phyloP scores from a whole-genome alignment of 2,329 filamentous ascomycete genomes.

The Claviceps cyperi region DNA sequence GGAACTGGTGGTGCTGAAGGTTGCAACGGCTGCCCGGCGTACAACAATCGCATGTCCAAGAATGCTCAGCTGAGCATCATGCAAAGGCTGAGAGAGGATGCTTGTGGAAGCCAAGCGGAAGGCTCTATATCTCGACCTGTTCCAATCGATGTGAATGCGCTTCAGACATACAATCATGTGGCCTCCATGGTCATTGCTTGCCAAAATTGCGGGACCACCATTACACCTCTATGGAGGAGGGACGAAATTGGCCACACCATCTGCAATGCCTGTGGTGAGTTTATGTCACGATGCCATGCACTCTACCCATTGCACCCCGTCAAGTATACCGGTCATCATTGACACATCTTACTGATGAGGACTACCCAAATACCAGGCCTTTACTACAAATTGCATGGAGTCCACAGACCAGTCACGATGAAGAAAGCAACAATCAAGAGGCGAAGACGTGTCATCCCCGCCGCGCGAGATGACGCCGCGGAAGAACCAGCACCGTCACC shows the following conservation, averaged over 20 bases:
- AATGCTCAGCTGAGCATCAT: constrained; percentile 55
- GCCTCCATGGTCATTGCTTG: constrained; percentile 60
- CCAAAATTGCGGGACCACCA: constrained; percentile 92
- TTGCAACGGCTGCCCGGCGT: constrained; percentile 90
- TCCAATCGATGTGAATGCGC: constrained; percentile 22
- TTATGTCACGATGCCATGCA: background rate
- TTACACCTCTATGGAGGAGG: constrained; percentile 88
- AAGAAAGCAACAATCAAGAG: constrained; percentile 97
- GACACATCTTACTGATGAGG: background rate
- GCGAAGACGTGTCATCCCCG: constrained; percentile 84
- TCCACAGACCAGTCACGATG: constrained; percentile 92
- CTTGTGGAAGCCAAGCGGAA: constrained; percentile 17
- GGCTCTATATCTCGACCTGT: constrained; percentile 13
- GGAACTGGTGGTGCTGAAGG: constrained; percentile 90
- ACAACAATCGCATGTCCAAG: constrained; percentile 92
- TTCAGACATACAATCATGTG: constrained; percentile 17
- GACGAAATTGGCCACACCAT: constrained; percentile 94
- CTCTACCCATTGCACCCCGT: background rate
- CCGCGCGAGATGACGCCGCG: constrained; percentile 37
- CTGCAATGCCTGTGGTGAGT: constrained; percentile 92
- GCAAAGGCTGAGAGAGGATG: constrained; percentile 26
- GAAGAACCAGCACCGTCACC: constrained; percentile 35
- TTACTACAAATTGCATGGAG: constrained; percentile 91
- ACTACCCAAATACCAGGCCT: constrained; percentile 43
- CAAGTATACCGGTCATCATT: background rate